These are phyloP conservation scores for Plasmodium gallinaceum DNA, from an alignment of 169 alveolate genomes.

Conservation along the genomic window DNA sequence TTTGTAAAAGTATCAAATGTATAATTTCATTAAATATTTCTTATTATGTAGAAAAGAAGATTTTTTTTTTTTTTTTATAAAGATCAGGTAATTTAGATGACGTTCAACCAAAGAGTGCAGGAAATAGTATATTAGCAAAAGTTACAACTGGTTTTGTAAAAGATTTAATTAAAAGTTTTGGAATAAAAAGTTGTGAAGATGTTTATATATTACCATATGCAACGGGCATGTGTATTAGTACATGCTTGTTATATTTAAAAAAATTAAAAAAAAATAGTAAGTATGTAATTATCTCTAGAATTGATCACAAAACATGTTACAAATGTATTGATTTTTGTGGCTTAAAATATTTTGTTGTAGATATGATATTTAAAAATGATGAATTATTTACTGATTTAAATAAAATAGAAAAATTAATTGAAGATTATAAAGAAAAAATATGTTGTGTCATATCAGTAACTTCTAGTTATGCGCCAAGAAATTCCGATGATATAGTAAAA, in stretches of 20 bases:
- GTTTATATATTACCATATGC: constrained; percentile 77
- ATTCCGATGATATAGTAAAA: constrained; percentile 64
- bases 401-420: constrained; percentile 40
- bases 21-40: background rate
- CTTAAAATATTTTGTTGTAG: constrained; percentile 58
- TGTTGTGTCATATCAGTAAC: constrained; percentile 73
- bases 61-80: background rate
- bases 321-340: constrained; percentile 65
- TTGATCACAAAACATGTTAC: constrained; percentile 72
- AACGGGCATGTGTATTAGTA: constrained; percentile 73
- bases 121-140: constrained; percentile 53
- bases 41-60: too few relatives aligned
- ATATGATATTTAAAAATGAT: constrained; percentile 47
- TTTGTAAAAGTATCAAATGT: background rate
- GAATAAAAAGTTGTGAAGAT: constrained; percentile 67
- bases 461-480: constrained; percentile 75
- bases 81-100: constrained; percentile 75
- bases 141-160: constrained; percentile 47
- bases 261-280: constrained; percentile 39
- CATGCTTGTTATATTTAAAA: constrained; percentile 49
- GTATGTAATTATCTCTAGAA: constrained; percentile 61
- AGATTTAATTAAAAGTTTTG: constrained; percentile 44
- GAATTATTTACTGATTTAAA: constrained; percentile 48
- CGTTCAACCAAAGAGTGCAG: constrained; percentile 73
- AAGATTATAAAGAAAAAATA: constrained; percentile 33